Base-by-base conservation (phyloP, 495 filamentous ascomycete species). In the Neurospora sublineolata region DNA sequence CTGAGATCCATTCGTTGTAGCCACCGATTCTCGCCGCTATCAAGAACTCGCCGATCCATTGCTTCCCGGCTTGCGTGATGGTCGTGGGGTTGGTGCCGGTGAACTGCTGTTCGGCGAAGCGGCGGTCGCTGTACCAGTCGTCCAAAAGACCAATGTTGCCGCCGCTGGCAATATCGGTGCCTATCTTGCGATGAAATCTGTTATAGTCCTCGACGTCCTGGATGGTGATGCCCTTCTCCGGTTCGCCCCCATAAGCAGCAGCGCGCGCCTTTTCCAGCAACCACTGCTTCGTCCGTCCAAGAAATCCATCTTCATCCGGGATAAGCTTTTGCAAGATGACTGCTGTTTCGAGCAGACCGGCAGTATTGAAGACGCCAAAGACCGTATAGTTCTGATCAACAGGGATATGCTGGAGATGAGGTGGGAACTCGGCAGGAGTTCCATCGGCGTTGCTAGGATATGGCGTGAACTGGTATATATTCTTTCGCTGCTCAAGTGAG, bases 61-160 rank as follows among this genome's bases (percentile, higher is more conserved):
- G 44, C 14, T 72, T 16, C 5, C 79, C 76, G 23, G 82, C 83
- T 18, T 46, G 68, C 8, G 71, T 75, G 69, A 86, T 84, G 16
- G 84, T 85, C 12, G 79, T 81, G 18, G 84, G 84, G 72, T 86
- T 85, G 36, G 80, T 80, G 8, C 84, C 84, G 33, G 83, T 86
- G 72, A 86, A 82, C 27, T 78, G 75, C 72, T 85, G 84, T 69
- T 86, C 83, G n/a, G 83, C 84, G 68, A 86, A 85, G 6, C 79
- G 76, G n/a, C 79, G 79, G 74, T 86, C 84, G 67, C 78, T 79
- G 73, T 75, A 86, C 84, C 84, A 86, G 75, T 86, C 84, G 20
- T 77, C 69, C 33, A 80, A 72, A 39, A 83, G 70, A 1, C 84
- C 84, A 52, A 86, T 80, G 73, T 85, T 86, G 9, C 77, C 75